Conservation (phyloP, 129 eudicot genomes). For the Solidago caesia region DNA sequence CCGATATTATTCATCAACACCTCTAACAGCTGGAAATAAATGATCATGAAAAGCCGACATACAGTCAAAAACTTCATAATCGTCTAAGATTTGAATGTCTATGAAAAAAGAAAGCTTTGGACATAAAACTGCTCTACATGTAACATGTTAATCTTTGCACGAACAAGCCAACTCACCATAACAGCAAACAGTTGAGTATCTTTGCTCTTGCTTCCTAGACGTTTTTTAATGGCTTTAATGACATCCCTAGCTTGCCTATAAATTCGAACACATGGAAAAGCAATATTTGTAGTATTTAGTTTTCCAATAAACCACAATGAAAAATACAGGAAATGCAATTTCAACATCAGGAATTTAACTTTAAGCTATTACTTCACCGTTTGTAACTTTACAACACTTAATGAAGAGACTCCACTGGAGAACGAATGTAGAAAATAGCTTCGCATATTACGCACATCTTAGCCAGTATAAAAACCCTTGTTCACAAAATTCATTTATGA, state of each 20-base stretch:
- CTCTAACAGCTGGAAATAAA: conserved; percentile 65
- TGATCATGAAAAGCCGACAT: conserved; percentile 9
- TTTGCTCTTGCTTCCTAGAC: conserved; percentile 72
- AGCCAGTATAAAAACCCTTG: neutral
- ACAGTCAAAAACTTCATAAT: conserved; percentile 15
- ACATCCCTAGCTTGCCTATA: conserved; percentile 91
- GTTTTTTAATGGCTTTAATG: conserved; percentile 82
- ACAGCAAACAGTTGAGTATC: conserved; percentile 76
- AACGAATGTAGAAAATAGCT: conserved; percentile 11
- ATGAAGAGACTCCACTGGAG: neutral
- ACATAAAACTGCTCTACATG: neutral
- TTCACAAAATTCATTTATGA: neutral
- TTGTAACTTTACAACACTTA: neutral
- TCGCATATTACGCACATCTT: neutral
- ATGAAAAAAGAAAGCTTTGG: neutral
- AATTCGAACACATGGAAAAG: conserved; percentile 3
- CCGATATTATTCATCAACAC: conserved; percentile 95
- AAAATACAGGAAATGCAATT: neutral
- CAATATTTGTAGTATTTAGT: neutral
- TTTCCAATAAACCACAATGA: neutral
- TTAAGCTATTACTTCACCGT: neutral
- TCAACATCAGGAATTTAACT: neutral
- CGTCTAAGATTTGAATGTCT: neutral
- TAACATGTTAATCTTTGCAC: neutral
- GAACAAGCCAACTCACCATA: conserved; percentile 47